Evolutionary conservation across 495 filamentous ascomycete species (phyloP), one percentile per base, ranked within the genome.

Genomic region (Lasiosphaeria hispida): DNA sequence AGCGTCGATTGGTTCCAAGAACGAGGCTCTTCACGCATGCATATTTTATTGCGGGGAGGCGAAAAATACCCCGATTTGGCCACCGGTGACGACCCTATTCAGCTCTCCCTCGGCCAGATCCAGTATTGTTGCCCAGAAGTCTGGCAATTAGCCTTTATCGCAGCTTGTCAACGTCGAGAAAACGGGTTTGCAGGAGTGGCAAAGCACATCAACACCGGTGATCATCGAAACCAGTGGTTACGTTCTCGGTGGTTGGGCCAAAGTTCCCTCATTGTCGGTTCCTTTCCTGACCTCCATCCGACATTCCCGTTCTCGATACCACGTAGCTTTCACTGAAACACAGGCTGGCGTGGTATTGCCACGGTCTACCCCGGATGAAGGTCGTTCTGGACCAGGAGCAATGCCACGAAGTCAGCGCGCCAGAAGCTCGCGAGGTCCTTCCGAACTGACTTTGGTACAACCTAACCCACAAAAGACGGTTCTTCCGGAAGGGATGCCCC

Each of bases 401-500:
- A 19, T 13, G 40, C 23, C 13, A 23, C 9, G 38, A 14, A 44
- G 39, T n/a, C 40, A 30, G 34, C 18, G 14, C 17, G 33, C 39
- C 34, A 10, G 18, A 10, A 54, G 33, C 53, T 38, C 19, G 42
- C 57, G 39, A 43, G 62, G 58, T 61, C 62, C 62, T 64, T 64
- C 53, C 33, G 51, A 14, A 19, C 23, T 40, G 11, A 1, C 5
- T 23, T 54, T 30, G 51, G 39, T 54, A 37, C 10, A 43, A 54
- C 51, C 51, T 11, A 19, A 38, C 15, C 19, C 34, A 23, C n/a
- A 36, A 39, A 37, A 18, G 15, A 38, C 18, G 13, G 38, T 18
- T 36, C 30, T 43, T 23, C 51, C 33, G 38, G 34, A 42, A 54
- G 51, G 30, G 40, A 18, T 35, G 40, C 51, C 51, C 51, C 51